Evolutionary conservation across 2,329 filamentous ascomycete species (phyloP).

Genomic region (Exutisphaerella laricina): DNA sequence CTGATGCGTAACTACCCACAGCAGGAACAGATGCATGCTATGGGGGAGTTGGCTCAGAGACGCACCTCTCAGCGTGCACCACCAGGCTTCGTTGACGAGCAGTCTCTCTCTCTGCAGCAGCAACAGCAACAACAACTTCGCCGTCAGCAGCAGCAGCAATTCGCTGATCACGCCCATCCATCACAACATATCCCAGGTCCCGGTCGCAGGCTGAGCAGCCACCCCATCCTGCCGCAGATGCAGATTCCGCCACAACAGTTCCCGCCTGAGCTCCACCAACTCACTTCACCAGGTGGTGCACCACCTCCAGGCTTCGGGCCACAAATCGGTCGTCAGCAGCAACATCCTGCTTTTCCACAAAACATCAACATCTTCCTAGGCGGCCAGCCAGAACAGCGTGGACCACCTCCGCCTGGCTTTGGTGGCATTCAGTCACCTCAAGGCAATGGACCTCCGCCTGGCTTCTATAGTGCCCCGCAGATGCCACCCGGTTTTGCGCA

Average conservation of each 20-base stretch:
- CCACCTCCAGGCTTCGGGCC: conserved; percentile 30
- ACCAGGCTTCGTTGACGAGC: conserved; percentile 33
- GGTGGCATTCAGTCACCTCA: conserved; percentile 2
- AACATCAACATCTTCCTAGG: conserved; percentile 29
- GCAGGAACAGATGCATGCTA: conserved; percentile 18
- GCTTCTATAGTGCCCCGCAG: conserved; percentile 12
- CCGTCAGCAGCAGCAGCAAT: conserved; percentile 21
- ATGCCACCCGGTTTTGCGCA: conserved; percentile 10
- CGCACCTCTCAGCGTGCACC: conserved; percentile 29
- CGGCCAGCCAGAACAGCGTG: conserved; percentile 14
- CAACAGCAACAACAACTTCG: conserved; percentile 28
- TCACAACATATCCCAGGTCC: conserved; percentile 11
- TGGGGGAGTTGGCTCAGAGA: conserved; percentile 16
- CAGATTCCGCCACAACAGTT: conserved; percentile 24
- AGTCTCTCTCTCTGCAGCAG: conserved; percentile 27
- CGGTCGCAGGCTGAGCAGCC: conserved; percentile 25
- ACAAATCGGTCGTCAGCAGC: conserved; percentile 24
- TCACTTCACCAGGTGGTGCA: conserved; percentile 12
- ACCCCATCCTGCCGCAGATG: conserved; percentile 27
- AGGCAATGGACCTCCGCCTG: conserved; percentile 11
- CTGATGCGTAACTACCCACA: conserved; percentile 27
- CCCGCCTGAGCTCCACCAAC: conserved; percentile 22
- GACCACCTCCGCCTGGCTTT: conserved; percentile 13
- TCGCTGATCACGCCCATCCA: conserved; percentile 11
- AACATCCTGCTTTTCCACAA: conserved; percentile 29